Base-by-base conservation (phyloP, 2,329 filamentous ascomycete genomes). In the Aspergillus latus region DNA sequence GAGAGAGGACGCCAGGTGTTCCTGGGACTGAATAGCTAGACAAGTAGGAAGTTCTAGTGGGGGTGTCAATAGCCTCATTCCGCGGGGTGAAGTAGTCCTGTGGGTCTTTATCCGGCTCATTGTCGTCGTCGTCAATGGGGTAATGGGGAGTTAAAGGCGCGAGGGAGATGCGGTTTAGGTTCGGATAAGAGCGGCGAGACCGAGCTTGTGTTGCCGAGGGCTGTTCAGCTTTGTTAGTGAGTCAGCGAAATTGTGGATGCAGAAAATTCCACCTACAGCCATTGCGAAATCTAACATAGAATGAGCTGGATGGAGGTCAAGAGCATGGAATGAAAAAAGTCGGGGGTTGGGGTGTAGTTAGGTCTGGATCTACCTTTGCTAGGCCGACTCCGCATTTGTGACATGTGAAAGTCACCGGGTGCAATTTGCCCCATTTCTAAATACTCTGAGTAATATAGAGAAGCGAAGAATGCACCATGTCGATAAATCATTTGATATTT, bases 121-220 rank as follows among this genome's bases (percentile, higher is more conserved):
- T 72, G 21, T 21, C 21, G 60, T 77, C 75, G 59, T 77, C 74
- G 56, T 82, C 80, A 64, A 81, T 77, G 16, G 79, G 79, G 64
- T 82, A 82, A 68, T 76, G 78, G 49, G 79, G 76, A 53, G 79
- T 82, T 54, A 87, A 76, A 40, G 84, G 84, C 63, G 83, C 82
- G n/a, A 86, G 77, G 43, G 84, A 84, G 59, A 86, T 77, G 64
- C 84, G 79, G 63, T 81, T 74, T 51, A 87, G 77, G 59, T 84
- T 83, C 47, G 82, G 82, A 63, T 83, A 82, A 49, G 83, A 85
- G 55, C 84, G 82, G 48, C 80, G 79, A 45, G 72, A 74, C 32
- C 68, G 69, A 36, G 64, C 64, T 39, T 60, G 50, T 6, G 44
- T 6, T 34, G 43, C 16, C 4, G 43, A 34, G 16, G 45, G 40